Conservation (phyloP, 495 filamentous ascomycete species). For the Penicillium odoratum region DNA sequence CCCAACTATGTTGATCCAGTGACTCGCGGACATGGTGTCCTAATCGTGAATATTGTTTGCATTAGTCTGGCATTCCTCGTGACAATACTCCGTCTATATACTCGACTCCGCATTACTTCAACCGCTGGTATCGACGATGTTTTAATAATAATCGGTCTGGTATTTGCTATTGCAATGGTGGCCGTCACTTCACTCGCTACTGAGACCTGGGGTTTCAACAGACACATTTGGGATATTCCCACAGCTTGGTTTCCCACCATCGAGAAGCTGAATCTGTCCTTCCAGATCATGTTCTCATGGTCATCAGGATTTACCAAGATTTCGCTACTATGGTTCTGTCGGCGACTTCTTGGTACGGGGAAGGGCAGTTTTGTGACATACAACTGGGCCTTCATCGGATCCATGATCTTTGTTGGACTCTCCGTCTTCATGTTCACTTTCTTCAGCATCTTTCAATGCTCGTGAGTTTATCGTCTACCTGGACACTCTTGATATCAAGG, state of each 20-base stretch:
- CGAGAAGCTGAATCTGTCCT: constrained; percentile 50
- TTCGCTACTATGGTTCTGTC: constrained; percentile 59
- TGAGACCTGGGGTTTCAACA: constrained; percentile 51
- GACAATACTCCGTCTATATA: constrained; percentile 48
- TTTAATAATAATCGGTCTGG: constrained; percentile 41
- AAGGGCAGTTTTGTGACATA: constrained; percentile 40
- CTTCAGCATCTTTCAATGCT: constrained; percentile 57
- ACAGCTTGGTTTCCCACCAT: constrained; percentile 29
- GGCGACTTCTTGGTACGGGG: constrained; percentile 46
- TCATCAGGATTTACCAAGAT: constrained; percentile 56
- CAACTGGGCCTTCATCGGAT: constrained; percentile 41
- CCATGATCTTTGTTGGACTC: constrained; percentile 45
- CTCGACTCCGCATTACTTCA: constrained; percentile 45
- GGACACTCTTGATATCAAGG: not conserved
- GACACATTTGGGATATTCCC: constrained; percentile 57
- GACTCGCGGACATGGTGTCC: constrained; percentile 46
- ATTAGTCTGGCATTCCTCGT: constrained; percentile 40
- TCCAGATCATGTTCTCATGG: constrained; percentile 54
- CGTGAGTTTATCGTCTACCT: constrained; percentile 34
- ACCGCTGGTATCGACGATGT: constrained; percentile 51
- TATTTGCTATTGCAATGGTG: constrained; percentile 43
- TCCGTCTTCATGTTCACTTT: constrained; percentile 50
- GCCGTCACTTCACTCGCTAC: constrained; percentile 42
- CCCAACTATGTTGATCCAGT: constrained; percentile 56
- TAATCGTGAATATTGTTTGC: constrained; percentile 45